These are phyloP conservation scores for Angophora floribunda DNA, from an alignment of 345 rosid species.

Conservation along the genomic window DNA sequence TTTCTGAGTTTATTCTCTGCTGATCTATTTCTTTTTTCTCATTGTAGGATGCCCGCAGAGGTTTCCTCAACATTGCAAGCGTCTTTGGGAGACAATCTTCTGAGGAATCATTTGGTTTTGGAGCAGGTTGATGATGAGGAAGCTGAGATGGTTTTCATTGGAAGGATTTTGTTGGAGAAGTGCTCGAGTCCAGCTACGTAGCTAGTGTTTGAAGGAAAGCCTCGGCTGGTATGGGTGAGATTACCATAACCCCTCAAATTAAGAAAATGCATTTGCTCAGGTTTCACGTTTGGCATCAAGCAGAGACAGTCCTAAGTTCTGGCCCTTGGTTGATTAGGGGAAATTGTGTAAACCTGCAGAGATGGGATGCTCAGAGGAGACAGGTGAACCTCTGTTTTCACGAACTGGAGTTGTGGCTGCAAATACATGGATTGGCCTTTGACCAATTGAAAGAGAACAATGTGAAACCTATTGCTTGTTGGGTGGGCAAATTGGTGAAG, in stretches of 20 bases:
- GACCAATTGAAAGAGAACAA: too few relatives aligned
- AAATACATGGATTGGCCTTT: too few relatives aligned
- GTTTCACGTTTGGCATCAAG: background rate
- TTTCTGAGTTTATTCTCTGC: background rate
- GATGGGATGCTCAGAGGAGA: too few relatives aligned
- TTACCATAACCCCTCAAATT: background rate
- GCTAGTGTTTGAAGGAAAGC: background rate
- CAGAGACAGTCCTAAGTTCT: background rate
- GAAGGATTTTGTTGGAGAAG: background rate
- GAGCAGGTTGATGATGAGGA: background rate
- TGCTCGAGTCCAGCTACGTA: background rate
- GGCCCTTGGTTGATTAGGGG: too few relatives aligned
- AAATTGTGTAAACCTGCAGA: too few relatives aligned
- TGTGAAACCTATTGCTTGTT: too few relatives aligned
- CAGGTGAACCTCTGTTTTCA: too few relatives aligned
- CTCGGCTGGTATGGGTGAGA: background rate
- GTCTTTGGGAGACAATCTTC: background rate
- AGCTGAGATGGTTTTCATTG: background rate
- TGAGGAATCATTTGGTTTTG: background rate
- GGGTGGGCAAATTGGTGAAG: too few relatives aligned
- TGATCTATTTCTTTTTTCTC: background rate
- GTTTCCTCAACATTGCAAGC: background rate
- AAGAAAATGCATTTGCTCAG: background rate
- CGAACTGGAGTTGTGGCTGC: too few relatives aligned
- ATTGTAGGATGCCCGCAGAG: background rate